Base-by-base conservation (phyloP, 1,139 yeast species). In the Hyphopichia fennica region DNA sequence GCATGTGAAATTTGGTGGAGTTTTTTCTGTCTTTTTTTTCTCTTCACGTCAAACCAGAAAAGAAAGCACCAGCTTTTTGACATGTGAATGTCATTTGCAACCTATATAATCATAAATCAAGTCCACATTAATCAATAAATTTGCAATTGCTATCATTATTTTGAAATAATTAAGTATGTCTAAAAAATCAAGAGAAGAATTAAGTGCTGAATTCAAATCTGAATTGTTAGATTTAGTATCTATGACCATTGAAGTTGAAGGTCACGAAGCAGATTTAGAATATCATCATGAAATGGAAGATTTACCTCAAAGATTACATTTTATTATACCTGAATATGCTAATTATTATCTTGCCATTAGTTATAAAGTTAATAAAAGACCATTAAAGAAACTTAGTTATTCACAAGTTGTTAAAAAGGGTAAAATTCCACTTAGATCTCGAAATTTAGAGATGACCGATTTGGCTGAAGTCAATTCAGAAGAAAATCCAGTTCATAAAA, bases 381-480 rank as follows among this genome's bases (percentile, higher is more conserved):
- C 60, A 40, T 57, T 72, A 50, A 60, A 60, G 43, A 51, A 68
- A 41, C 58, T 72, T 45, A 58, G 53, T 41, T 71, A 71, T 52
- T 63, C 60, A 45, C 75, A 69, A 52, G 62, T 62, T n/a, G 65
- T 71, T 38, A 68, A 62, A 53, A 71, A 66, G 52, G 70, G 63
- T 32, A 75, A 75, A 39, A 50, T 72, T 38, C 56, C 68, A 14
- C 55, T 72, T 31, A 67, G 63, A 49, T 53, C 56, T 32, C 63
- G 67, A 36, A 67, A 63, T 14, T 46, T 58, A 37, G 61, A 58
- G 9, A 49, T 72, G 39, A 72, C 73, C 32, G 58, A 56, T 22
- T 44, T 44, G 18, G 63, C 50, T 48, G 68, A 58, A 39, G 66
- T 73, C 46, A n/a, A 66, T 30, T 56, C 63, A 11, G 64, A 58